Base-by-base conservation (phyloP, 192 early-diverging fungal genomes). In the Linnemannia zychae region DNA sequence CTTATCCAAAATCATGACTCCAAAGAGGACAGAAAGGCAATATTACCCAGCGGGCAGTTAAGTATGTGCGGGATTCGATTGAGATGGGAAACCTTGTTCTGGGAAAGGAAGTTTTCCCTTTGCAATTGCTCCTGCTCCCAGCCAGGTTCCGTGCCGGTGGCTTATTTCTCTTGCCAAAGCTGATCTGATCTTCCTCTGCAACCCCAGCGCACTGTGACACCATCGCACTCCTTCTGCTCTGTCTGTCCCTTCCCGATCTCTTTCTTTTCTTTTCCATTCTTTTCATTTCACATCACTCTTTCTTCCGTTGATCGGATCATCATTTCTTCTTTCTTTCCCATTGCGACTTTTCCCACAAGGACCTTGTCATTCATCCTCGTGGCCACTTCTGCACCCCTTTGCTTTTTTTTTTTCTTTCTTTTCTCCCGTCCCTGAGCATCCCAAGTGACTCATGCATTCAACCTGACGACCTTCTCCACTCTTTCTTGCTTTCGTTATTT, bases 401-500 rank as follows among this genome's bases (percentile, higher is more conserved):
- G 44, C 24, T 37, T 37, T 33, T n/a, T 60, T 38, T 22, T 28
- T 66, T 4, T 24, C 74, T 63, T 13, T 36, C 28, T 67, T 53
- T 49, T 67, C 28, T 60, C 70, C 37, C 40, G 38, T 66, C n/a
- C 37, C 57, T 69, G 16, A 36, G 37, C 67, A 68, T 68, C 38
- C 36, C 17, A 18, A 40, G 67, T 38, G 36, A 40, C 36, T 36
- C 67, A 68, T 38, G 36, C 67, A 68, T 36, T 40, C 44, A 46
- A 48, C 44, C 44, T 46, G 36, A 38, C 69, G 44, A 71, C 40
- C 44, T 9, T 46, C 44, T 44, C 66, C 48, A n/a, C 44, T 69
- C 63, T 18, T 76, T 46, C 28, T 33, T 76, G 16, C 34, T 48
- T 76, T 68, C 44, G 33, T 22, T 77, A 31, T 53, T 57, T 31